Conservation (phyloP, 371 early-diverging fungal genomes). For the Rhizopus microsporus region DNA sequence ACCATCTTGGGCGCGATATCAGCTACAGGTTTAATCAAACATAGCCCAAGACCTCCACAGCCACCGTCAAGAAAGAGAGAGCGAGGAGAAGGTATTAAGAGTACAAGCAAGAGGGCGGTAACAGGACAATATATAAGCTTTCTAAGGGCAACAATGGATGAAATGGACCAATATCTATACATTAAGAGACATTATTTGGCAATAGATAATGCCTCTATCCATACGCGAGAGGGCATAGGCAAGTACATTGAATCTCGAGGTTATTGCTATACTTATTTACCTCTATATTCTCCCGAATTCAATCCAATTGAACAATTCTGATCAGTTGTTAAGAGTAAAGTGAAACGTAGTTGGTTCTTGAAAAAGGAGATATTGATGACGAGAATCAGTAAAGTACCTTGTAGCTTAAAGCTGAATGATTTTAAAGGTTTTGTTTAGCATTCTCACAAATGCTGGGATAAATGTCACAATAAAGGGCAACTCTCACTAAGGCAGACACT, state of each 20-base stretch:
- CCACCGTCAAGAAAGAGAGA: constrained; percentile 17
- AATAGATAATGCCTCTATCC: background rate
- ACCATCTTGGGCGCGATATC: constrained; percentile 4
- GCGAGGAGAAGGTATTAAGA: background rate
- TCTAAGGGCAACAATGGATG: constrained; percentile 19
- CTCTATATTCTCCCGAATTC: background rate
- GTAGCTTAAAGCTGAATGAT: background rate
- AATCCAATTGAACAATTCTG: background rate
- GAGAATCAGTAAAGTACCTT: background rate
- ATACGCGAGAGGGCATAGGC: background rate
- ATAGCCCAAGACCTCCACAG: constrained; percentile 9
- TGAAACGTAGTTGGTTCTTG: background rate
- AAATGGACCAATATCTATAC: constrained; percentile 23
- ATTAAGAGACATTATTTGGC: constrained; percentile 16
- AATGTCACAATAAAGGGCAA: background rate
- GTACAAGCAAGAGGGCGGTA: constrained; percentile 13
- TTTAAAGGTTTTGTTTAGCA: background rate
- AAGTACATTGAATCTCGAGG: background rate
- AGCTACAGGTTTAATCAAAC: constrained; percentile 5
- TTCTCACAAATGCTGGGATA: constrained; percentile 1
- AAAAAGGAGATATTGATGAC: background rate
- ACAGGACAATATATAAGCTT: constrained; percentile 26
- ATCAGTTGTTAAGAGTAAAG: constrained; percentile 1
- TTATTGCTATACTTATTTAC: background rate
- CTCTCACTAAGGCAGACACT: too few species aligned